These are phyloP conservation scores for Mucor plumbeus DNA, from an alignment of 371 early-diverging fungal genomes.

Conservation along the genomic window DNA sequence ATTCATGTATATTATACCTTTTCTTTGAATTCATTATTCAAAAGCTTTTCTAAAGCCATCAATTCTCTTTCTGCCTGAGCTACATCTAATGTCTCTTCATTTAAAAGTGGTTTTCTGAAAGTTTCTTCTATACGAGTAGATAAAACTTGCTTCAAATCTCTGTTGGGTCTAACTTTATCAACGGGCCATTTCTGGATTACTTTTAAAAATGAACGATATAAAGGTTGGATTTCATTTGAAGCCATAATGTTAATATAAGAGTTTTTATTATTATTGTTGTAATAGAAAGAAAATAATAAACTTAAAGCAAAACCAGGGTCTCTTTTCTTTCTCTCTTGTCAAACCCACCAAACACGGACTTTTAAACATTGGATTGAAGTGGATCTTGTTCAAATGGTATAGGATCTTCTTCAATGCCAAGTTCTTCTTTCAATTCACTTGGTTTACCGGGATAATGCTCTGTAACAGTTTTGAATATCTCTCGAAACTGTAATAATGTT, in stretches of 20 bases:
- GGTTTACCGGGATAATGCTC: slow-evolving; percentile 29
- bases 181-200: slow-evolving; percentile 62
- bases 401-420: slow-evolving; percentile 36
- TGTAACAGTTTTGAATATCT: slow-evolving; percentile 21
- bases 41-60: slow-evolving; percentile 54
- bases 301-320: slow-evolving; percentile 9
- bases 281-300: not conserved
- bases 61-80: slow-evolving; percentile 51
- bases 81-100: slow-evolving; percentile 39
- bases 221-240: slow-evolving; percentile 40
- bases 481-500: slow-evolving; percentile 23
- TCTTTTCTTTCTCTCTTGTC: not conserved
- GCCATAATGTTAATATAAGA: not conserved
- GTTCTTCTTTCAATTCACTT: slow-evolving; percentile 22
- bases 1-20: slow-evolving; percentile 39
- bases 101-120: slow-evolving; percentile 38
- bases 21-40: slow-evolving; percentile 59
- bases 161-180: slow-evolving; percentile 63
- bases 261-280: not conserved
- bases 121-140: slow-evolving; percentile 58
- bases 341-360: not conserved
- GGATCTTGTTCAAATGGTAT: slow-evolving; percentile 29
- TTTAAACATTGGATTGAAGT: not conserved
- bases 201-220: slow-evolving; percentile 61
- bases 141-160: slow-evolving; percentile 63